Conservation (phyloP, 306 rosid species). For the Malus sylvestris region DNA sequence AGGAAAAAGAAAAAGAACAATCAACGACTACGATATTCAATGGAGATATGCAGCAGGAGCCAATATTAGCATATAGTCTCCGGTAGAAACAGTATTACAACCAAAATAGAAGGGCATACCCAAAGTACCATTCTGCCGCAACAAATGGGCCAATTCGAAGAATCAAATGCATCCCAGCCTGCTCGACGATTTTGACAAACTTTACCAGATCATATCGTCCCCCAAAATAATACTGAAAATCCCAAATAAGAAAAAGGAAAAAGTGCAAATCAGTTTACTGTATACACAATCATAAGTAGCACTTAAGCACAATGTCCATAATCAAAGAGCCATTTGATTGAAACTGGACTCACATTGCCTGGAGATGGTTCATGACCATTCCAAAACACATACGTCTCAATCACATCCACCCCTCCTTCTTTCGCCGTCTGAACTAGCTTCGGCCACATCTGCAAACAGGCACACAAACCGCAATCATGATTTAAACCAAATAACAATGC, state of each 20-base stretch:
- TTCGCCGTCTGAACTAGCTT: conserved; percentile 76
- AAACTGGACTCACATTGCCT: conserved; percentile 53
- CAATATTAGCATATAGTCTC: neutral
- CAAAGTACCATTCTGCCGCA: conserved; percentile 53
- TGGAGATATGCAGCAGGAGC: neutral
- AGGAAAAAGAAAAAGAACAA: conserved; percentile 10
- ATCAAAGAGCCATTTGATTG: neutral
- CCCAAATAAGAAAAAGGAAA: neutral
- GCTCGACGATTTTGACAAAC: conserved; percentile 41
- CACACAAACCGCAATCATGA: conserved; percentile 5
- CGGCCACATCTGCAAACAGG: conserved; percentile 76
- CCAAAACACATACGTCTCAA: conserved; percentile 95
- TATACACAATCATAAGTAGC: neutral
- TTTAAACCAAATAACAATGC: neutral
- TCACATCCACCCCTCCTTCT: conserved; percentile 76
- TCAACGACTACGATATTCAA: neutral
- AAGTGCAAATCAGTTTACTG: neutral
- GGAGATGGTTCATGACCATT: conserved; percentile 93
- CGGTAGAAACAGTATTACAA: neutral
- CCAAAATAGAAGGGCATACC: conserved; percentile 17
- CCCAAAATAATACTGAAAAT: conserved; percentile 38
- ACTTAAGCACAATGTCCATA: neutral
- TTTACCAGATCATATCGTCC: conserved; percentile 55
- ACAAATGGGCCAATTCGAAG: conserved; percentile 55
- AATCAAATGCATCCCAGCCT: conserved; percentile 45